Conservation (phyloP, 2,329 filamentous ascomycete species). For the Trichophyton simii region DNA sequence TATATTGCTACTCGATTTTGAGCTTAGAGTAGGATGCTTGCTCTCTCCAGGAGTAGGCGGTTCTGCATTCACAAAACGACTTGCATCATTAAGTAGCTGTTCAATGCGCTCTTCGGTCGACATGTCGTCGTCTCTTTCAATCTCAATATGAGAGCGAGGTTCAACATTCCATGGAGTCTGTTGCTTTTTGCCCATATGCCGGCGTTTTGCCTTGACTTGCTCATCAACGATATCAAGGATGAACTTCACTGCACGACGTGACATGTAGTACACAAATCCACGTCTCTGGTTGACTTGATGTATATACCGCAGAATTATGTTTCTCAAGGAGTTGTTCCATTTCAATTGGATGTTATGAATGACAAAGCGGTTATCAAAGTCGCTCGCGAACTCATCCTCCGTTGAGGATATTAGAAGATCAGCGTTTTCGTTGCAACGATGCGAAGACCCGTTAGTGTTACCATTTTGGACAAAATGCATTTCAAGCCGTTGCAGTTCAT, state of each 20-base stretch:
- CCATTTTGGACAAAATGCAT: neutral
- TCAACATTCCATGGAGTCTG: constrained; percentile 5
- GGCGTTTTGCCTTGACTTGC: constrained; percentile 59
- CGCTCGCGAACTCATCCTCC: constrained; percentile 71
- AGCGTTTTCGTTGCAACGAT: constrained; percentile 42
- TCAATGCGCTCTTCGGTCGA: constrained; percentile 76
- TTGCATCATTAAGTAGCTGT: constrained; percentile 71
- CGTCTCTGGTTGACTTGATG: constrained; percentile 93
- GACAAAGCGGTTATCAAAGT: constrained; percentile 97
- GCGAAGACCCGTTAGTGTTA: constrained; percentile 24
- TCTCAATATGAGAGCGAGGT: constrained; percentile 11
- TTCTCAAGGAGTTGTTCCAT: constrained; percentile 92
- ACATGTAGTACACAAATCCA: constrained; percentile 96
- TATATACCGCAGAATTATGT: constrained; percentile 92
- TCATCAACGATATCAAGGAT: constrained; percentile 96
- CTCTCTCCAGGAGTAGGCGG: constrained; percentile 35
- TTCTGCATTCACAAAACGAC: constrained; percentile 65
- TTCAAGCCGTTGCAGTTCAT: constrained; percentile 47
- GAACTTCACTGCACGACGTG: constrained; percentile 88
- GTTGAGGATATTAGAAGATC: constrained; percentile 42
- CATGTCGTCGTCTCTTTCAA: constrained; percentile 45
- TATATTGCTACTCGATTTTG: constrained; percentile 58
- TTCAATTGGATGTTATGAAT: constrained; percentile 96
- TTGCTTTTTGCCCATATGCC: constrained; percentile 18
- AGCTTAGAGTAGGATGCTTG: constrained; percentile 21